phyloP scores from a whole-genome alignment of 768 basidiomycete genomes.

The Termitomyces sp. region DNA sequence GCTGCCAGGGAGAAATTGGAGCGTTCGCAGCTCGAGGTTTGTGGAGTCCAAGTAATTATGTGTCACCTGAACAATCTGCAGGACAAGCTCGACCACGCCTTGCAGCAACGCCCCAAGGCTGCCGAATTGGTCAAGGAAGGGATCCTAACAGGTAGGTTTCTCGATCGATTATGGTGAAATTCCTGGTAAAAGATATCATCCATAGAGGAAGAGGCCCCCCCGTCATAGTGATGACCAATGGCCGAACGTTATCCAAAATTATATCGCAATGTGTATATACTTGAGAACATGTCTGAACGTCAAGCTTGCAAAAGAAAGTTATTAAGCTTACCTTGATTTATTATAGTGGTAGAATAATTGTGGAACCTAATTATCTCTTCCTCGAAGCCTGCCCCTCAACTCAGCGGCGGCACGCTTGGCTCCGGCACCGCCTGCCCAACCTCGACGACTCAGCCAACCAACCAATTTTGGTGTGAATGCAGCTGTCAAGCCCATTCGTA shows the following conservation, averaged over 20 bases:
- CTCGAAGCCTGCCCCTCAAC: constrained; percentile 39
- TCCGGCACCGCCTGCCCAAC: constrained; percentile 79
- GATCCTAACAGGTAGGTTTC: constrained; percentile 38
- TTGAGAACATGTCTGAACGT: neutral
- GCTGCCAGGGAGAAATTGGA: constrained; percentile 56
- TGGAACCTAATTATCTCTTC: constrained; percentile 15
- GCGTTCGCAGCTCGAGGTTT: constrained; percentile 58
- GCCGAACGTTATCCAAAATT: neutral
- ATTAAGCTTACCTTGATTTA: constrained; percentile 2
- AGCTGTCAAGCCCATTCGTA: constrained; percentile 86
- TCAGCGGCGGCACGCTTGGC: constrained; percentile 56
- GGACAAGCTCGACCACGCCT: constrained; percentile 59
- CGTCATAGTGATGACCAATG: constrained; percentile 1
- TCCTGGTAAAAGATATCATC: neutral
- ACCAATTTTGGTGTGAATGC: constrained; percentile 84
- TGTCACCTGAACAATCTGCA: constrained; percentile 16
- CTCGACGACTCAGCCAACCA: constrained; percentile 69
- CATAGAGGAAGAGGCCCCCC: constrained; percentile 21
- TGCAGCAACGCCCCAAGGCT: constrained; percentile 51
- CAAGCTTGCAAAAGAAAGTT: neutral
- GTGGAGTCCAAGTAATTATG: constrained; percentile 4
- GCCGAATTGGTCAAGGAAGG: constrained; percentile 62
- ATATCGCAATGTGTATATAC: neutral
- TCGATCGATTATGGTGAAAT: neutral
- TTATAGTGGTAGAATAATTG: neutral